Percentiles rank a stretch among this genome's conserved stretches.
Conservation (phyloP, 805 yeast species). For the Yarrowia sp. region DNA sequence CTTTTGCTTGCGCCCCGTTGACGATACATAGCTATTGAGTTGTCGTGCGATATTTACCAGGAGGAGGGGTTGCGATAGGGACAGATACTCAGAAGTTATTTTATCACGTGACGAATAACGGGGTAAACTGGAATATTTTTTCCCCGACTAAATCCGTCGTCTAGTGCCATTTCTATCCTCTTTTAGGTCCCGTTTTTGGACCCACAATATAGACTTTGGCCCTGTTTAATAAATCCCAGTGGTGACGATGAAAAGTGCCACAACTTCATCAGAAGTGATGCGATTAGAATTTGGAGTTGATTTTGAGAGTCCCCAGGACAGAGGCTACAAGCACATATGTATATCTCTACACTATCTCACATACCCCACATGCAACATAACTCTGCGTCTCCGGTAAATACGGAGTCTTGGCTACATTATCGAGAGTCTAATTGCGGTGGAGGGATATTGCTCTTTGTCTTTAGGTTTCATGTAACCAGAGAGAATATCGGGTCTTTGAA, state of each 20-base stretch:
- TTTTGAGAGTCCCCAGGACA: not conserved
- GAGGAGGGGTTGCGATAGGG: not conserved
- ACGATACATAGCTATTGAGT: not conserved
- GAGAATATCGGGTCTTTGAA: not conserved
- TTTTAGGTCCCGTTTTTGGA: not conserved
- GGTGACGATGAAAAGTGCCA: too few species aligned
- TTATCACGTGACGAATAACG: not conserved
- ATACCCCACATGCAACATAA: not conserved
- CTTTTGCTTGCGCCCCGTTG: not conserved
- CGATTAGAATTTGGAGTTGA: not conserved
- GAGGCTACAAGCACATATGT: too few species aligned
- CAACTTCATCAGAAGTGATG: not conserved
- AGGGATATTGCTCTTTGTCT: slow-evolving; percentile 7
- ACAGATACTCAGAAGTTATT: not conserved
- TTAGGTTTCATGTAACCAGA: not conserved
- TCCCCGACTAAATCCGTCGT: not conserved
- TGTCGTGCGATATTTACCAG: not conserved
- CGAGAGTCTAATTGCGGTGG: slow-evolving; percentile 8
- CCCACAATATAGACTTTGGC: slow-evolving; percentile 8
- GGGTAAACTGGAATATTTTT: not conserved
- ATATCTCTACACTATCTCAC: too few species aligned
- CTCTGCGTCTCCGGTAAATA: slow-evolving; percentile 12
- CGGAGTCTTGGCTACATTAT: slow-evolving; percentile 34
- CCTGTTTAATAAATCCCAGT: not conserved
- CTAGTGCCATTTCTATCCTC: not conserved